Evolutionary conservation across 441 rosid genomes (phyloP).

Genomic region (Adansonia rubrostipa): DNA sequence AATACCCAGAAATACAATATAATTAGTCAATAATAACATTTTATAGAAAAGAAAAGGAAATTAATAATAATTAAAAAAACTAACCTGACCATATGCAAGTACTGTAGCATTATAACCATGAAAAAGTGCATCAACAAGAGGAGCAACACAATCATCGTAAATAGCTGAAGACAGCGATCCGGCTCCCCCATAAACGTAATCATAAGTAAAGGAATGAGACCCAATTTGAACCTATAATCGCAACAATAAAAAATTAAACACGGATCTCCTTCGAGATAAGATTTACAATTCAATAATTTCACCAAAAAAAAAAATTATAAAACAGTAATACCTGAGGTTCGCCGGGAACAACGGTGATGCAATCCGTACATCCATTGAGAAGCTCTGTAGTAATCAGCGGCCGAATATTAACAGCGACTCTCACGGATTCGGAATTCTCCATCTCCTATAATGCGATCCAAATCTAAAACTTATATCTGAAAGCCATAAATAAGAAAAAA

Average conservation of each 20-base stretch:
- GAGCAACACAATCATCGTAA: slow-evolving; percentile 77
- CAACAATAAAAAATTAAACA: slow-evolving; percentile 4
- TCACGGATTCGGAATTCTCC: slow-evolving; percentile 76
- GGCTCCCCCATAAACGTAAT: slow-evolving; percentile 64
- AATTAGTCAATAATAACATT: background rate
- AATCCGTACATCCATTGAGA: slow-evolving; percentile 81
- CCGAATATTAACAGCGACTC: slow-evolving; percentile 87
- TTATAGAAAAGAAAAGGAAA: background rate
- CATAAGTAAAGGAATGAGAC: slow-evolving; percentile 82
- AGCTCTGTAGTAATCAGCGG: slow-evolving; percentile 91
- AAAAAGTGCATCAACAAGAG: slow-evolving; percentile 81
- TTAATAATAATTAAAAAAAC: slow-evolving; percentile 1
- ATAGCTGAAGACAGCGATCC: slow-evolving; percentile 54
- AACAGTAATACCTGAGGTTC: slow-evolving; percentile 75
- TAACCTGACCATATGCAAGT: slow-evolving; percentile 96
- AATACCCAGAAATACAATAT: background rate
- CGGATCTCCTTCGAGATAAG: background rate
- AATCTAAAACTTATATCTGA: background rate
- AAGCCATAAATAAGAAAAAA: slow-evolving; percentile 3
- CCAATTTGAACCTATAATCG: slow-evolving; percentile 77
- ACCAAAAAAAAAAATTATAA: background rate
- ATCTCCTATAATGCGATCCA: slow-evolving; percentile 35
- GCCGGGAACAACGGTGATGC: slow-evolving; percentile 76
- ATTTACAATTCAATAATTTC: background rate
- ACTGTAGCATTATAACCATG: slow-evolving; percentile 94